A percentile compares a stretch with the other conserved stretches of the same genome.
Conservation (phyloP, 1,284 basidiomycete species). For the Cystobasidium sp. region DNA sequence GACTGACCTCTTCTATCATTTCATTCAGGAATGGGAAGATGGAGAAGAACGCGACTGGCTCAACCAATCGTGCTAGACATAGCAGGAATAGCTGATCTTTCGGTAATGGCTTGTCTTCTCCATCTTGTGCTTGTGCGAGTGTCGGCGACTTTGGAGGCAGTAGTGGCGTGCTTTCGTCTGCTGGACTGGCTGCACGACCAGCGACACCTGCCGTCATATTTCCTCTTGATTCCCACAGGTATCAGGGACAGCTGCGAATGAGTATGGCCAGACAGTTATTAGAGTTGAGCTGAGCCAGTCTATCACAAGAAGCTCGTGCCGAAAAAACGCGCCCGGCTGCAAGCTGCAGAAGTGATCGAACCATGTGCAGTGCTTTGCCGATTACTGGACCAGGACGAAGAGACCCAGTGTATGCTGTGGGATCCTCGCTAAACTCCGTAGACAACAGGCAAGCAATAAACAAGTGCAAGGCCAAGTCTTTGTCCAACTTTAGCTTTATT, state of each 20-base stretch:
- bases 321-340: background rate
- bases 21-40: constrained; percentile 36
- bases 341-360: background rate
- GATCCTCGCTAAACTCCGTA: too few species aligned
- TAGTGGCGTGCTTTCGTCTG: constrained; percentile 30
- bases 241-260: background rate
- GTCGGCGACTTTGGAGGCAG: constrained; percentile 2
- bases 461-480: background rate
- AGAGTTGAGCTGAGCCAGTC: background rate
- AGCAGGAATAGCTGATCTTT: constrained; percentile 56
- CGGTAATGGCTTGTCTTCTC: constrained; percentile 51
- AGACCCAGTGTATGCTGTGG: too few species aligned
- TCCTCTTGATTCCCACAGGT: background rate
- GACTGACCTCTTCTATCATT: constrained; percentile 22
- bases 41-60: constrained; percentile 51
- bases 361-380: background rate
- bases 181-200: background rate
- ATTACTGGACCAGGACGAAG: too few species aligned
- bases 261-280: background rate
- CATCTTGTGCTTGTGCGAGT: background rate
- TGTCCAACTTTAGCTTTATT: background rate
- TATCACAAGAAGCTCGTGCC: background rate
- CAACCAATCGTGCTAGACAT: constrained; percentile 57
- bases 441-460: background rate
- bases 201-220: background rate